Conservation (phyloP, 768 basidiomycete genomes). For the Paxillus involutus region DNA sequence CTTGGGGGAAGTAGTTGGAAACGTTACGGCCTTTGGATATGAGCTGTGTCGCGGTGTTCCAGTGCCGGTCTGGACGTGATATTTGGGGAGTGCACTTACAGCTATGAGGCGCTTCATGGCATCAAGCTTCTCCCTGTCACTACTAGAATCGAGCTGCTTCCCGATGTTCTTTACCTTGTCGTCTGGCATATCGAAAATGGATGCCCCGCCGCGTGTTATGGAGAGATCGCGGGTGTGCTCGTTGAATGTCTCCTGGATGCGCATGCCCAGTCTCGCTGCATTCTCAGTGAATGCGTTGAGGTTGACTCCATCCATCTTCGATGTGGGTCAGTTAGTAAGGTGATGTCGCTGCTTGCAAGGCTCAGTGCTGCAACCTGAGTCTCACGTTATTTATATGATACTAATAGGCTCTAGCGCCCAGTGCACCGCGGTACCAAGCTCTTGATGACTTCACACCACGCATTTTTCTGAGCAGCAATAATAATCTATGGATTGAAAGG, state of each 20-base stretch:
- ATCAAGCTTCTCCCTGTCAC: slow-evolving; percentile 89
- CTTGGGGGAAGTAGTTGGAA: slow-evolving; percentile 92
- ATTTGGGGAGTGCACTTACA: slow-evolving; percentile 46
- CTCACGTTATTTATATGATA: no score
- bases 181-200: slow-evolving; percentile 67
- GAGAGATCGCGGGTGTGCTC: slow-evolving; percentile 77
- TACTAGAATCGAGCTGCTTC: slow-evolving; percentile 84
- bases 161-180: slow-evolving; percentile 83
- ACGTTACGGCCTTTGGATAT: slow-evolving; percentile 92
- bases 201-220: slow-evolving; percentile 52
- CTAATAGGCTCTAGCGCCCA: no score
- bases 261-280: slow-evolving; percentile 79
- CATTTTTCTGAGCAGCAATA: neutral
- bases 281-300: slow-evolving; percentile 64
- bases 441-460: neutral
- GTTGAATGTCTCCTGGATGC: slow-evolving; percentile 79
- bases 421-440: no score
- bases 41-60: slow-evolving; percentile 49
- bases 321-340: neutral
- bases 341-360: no score
- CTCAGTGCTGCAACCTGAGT: no score
- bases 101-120: slow-evolving; percentile 95
- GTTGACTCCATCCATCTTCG: slow-evolving; percentile 33
- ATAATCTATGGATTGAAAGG: neutral
- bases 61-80: slow-evolving; percentile 1